phyloP scores from a whole-genome alignment of 2,329 filamentous ascomycete species.

The Coniochaeta prunicola region DNA sequence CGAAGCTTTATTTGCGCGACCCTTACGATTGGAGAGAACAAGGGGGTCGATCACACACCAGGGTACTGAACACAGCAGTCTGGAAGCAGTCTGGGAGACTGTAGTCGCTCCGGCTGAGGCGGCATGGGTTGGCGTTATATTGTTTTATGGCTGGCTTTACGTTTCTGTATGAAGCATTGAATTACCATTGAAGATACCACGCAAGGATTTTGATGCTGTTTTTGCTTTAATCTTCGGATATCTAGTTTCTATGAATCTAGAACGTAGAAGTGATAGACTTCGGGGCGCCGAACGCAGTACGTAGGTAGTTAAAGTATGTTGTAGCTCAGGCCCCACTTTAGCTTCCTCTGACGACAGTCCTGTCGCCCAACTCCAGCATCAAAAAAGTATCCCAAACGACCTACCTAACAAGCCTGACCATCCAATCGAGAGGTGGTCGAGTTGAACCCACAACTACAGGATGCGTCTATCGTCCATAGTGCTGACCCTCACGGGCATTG shows the following conservation, averaged over 20 bases:
- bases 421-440: neutral
- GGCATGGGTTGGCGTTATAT: neutral
- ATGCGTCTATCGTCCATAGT: slow-evolving; percentile 10
- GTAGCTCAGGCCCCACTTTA: neutral
- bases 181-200: neutral
- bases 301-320: no score
- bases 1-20: neutral
- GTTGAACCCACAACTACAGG: neutral
- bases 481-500: slow-evolving; percentile 33
- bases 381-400: neutral
- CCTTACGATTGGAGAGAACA: neutral
- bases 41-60: neutral
- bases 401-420: neutral
- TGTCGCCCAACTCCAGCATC: neutral
- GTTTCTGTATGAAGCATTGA: neutral
- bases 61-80: neutral
- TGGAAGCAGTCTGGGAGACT: neutral
- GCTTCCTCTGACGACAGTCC: neutral
- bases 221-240: no score
- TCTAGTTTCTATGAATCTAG: no score
- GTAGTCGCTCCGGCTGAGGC: neutral
- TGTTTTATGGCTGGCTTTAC: neutral
- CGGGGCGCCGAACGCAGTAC: no score
- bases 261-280: no score
- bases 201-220: no score